Evolutionary conservation across 2,329 filamentous ascomycete species (phyloP).

Genomic region (Calonectria pseudoreteaudii): DNA sequence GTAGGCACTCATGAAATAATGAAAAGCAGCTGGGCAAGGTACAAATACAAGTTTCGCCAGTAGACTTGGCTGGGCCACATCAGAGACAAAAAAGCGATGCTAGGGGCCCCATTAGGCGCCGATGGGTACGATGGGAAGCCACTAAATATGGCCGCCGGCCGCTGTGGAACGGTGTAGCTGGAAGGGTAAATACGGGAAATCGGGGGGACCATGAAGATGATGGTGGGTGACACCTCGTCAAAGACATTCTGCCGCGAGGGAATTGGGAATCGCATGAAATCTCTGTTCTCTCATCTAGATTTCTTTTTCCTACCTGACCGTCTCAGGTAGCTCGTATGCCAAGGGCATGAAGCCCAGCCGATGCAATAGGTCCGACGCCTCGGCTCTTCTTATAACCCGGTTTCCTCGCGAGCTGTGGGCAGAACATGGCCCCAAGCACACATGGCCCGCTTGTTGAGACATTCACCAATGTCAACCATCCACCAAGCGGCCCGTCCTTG

Average conservation of each 20-base stretch:
- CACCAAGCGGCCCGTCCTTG: slow-evolving; percentile 11
- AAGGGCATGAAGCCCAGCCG: background rate
- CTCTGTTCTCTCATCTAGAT: background rate
- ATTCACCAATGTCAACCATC: slow-evolving; percentile 14
- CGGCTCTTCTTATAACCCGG: slow-evolving; percentile 19
- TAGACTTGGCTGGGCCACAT: background rate
- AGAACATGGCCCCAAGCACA: slow-evolving; percentile 7
- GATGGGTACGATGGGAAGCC: slow-evolving; percentile 14
- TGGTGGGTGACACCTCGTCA: slow-evolving; percentile 2
- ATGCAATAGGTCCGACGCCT: slow-evolving; percentile 18
- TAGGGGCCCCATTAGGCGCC: slow-evolving; percentile 8
- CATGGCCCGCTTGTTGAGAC: slow-evolving; percentile 21
- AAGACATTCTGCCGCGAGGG: slow-evolving; percentile 1
- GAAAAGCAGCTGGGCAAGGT: background rate
- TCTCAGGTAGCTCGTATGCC: background rate
- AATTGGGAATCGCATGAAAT: background rate
- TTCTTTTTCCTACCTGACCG: background rate
- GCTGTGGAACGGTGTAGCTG: slow-evolving; percentile 2
- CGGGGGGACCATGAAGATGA: background rate
- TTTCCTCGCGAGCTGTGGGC: slow-evolving; percentile 19
- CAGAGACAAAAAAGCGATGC: slow-evolving; percentile 10
- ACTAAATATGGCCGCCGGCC: slow-evolving; percentile 15
- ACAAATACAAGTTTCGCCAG: background rate
- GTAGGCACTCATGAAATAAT: background rate
- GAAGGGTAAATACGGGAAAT: slow-evolving; percentile 4